phyloP scores from a whole-genome alignment of 2,329 filamentous ascomycete species.

The Coniella lustricola region DNA sequence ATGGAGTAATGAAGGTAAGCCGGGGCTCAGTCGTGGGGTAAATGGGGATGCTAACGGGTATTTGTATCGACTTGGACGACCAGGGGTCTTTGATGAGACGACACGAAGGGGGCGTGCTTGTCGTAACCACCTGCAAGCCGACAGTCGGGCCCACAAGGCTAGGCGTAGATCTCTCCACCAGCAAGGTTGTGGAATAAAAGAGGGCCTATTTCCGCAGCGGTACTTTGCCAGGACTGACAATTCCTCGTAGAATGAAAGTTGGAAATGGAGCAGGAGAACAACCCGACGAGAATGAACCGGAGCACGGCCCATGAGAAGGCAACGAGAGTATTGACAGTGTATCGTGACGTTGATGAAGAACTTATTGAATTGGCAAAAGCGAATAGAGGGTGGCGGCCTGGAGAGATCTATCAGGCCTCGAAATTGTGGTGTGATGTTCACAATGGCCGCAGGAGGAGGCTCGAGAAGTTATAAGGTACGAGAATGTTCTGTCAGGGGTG shows the following conservation, averaged over 20 bases:
- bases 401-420: conserved; percentile 13
- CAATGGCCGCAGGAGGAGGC: not conserved
- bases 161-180: conserved; percentile 30
- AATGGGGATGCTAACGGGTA: conserved; percentile 11
- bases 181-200: conserved; percentile 30
- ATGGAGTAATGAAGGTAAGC: not conserved
- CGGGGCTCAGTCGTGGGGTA: conserved; percentile 4
- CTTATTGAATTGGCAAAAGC: conserved; percentile 8
- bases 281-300: not conserved
- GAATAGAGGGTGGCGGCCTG: conserved; percentile 12
- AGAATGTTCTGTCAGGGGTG: not conserved
- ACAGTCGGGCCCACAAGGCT: conserved; percentile 18
- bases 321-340: conserved; percentile 2
- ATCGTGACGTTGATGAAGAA: conserved; percentile 7
- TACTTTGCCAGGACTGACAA: conserved; percentile 8
- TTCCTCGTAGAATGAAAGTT: not conserved
- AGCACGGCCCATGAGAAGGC: not conserved
- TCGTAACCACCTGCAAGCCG: conserved; percentile 15
- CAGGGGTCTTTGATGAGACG: conserved; percentile 1
- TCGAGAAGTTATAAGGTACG: conserved; percentile 3
- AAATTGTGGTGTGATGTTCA: conserved; percentile 13
- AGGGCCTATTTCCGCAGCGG: conserved; percentile 4
- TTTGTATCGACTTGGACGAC: conserved; percentile 9
- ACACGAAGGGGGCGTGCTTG: conserved; percentile 1
- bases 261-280: not conserved